phyloP scores from a whole-genome alignment of 2,329 filamentous ascomycete species.

The Salinomyces thailandicus region DNA sequence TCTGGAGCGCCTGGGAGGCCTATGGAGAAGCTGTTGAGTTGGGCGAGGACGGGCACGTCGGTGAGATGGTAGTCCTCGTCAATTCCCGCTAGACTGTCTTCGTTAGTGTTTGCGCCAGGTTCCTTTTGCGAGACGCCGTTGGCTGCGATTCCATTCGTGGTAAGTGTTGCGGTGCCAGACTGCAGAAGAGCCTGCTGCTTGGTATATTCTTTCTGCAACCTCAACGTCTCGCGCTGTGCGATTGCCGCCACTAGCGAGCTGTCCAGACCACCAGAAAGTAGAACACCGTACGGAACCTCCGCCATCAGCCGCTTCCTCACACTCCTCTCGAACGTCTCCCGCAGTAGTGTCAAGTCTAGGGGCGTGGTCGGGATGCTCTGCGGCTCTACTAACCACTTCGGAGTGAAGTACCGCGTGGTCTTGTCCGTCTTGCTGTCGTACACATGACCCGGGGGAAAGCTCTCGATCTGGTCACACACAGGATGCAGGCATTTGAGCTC shows the following conservation, averaged over 20 bases:
- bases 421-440: conserved; percentile 88
- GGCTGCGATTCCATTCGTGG: conserved; percentile 20
- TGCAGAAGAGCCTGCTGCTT: conserved; percentile 30
- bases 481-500: conserved; percentile 89
- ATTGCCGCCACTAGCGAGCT: conserved; percentile 92
- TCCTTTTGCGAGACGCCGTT: conserved; percentile 29
- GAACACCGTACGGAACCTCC: conserved; percentile 92
- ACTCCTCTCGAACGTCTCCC: conserved; percentile 74
- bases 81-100: conserved; percentile 77
- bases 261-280: conserved; percentile 89
- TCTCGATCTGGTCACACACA: conserved; percentile 88
- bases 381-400: conserved; percentile 78
- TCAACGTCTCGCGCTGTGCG: conserved; percentile 73
- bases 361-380: conserved; percentile 66
- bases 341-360: conserved; percentile 71
- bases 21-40: conserved; percentile 98
- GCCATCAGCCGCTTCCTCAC: conserved; percentile 98
- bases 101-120: conserved; percentile 38
- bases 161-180: conserved; percentile 21
- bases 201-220: conserved; percentile 36
- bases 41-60: conserved; percentile 81
- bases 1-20: conserved; percentile 88
- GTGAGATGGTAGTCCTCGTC: conserved; percentile 84
- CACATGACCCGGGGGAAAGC: conserved; percentile 90
- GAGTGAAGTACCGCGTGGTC: conserved; percentile 80